Base-by-base conservation (phyloP, 2,329 filamentous ascomycete genomes). In the Penicillium sclerotigenum region DNA sequence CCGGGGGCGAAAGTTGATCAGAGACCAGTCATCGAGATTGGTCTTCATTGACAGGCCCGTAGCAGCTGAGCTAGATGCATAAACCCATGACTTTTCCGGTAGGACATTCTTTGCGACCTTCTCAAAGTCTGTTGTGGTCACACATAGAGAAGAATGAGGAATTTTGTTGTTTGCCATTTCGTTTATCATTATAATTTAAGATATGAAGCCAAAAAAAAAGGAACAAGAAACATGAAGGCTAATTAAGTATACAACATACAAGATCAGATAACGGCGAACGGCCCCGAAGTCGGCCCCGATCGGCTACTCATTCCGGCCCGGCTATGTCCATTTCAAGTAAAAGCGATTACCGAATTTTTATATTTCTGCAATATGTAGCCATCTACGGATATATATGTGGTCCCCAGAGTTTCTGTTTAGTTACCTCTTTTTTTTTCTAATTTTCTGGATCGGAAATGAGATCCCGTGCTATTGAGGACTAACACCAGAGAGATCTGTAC, bases 11-110 rank as follows among this genome's bases (percentile, higher is more conserved):
- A 63, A 63, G 28, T 59, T 62, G 49, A 63, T 58, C 28, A 57
- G 42, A 31, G 56, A 58, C 61, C 61, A 63, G 47, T 62, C 59
- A 26, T 62, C 56, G 5, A 60, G 33, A 31, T 63, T 63, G 9
- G 58, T 42, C 11, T 42, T 46, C 43, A 62, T 48, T 26, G 61
- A 62, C 5, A 57, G 37, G n/a, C 59, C 59, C 11, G 56, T 54
- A 18, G 58, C 42, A 31, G 61, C 61, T 18, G 59, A 61, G 37
- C 59, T 62, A 11, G 61, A 64, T 18, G 37, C 56, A 47, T 61
- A 62, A 11, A 62, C 58, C 61, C 59, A 64, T 42, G 59, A 56
- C 22, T 62, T 64, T 22, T 62, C 50, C 2, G 58, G 42, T 0
- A 64, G 56, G 13, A 58, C 51, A 22, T 55, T 24, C 28, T 59